Evolutionary conservation across 1,139 yeast species (phyloP).

Genomic region (Lodderomyces margitis): DNA sequence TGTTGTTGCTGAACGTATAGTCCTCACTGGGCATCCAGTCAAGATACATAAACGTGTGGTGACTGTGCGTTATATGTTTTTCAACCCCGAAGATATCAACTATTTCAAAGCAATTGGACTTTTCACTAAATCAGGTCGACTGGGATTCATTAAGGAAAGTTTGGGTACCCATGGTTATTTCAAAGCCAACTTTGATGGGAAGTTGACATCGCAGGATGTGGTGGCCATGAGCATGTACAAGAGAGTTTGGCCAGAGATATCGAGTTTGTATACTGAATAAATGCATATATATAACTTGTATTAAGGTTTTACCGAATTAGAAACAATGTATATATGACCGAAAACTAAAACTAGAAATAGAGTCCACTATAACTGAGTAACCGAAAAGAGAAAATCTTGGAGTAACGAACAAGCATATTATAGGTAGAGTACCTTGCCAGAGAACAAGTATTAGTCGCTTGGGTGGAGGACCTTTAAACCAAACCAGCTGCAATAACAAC

Average conservation of each 20-base stretch:
- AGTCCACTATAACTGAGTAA: conserved; percentile 3
- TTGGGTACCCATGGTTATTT: conserved; percentile 98
- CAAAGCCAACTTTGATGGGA: conserved; percentile 94
- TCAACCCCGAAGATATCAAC: conserved; percentile 82
- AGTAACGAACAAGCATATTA: background rate
- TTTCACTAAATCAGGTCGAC: conserved; percentile 87
- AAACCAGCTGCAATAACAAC: conserved; percentile 5
- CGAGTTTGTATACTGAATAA: conserved; percentile 30
- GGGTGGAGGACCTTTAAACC: background rate
- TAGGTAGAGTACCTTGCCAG: too few species aligned
- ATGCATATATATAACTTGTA: background rate
- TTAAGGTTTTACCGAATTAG: background rate
- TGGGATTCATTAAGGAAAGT: conserved; percentile 91
- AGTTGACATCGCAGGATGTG: conserved; percentile 85
- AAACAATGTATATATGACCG: background rate
- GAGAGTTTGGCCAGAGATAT: conserved; percentile 81
- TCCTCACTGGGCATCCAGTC: conserved; percentile 91
- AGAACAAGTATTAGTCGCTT: too few species aligned
- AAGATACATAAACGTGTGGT: conserved; percentile 92
- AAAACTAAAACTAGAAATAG: background rate
- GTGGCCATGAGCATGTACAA: conserved; percentile 93
- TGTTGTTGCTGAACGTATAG: conserved; percentile 81
- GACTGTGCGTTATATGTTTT: conserved; percentile 96
- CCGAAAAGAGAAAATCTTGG: background rate
- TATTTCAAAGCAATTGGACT: conserved; percentile 92